Evolutionary conservation across 495 filamentous ascomycete species (phyloP), one percentile per base, ranked within the genome.

Genomic region (Tuber umbilicatum): DNA sequence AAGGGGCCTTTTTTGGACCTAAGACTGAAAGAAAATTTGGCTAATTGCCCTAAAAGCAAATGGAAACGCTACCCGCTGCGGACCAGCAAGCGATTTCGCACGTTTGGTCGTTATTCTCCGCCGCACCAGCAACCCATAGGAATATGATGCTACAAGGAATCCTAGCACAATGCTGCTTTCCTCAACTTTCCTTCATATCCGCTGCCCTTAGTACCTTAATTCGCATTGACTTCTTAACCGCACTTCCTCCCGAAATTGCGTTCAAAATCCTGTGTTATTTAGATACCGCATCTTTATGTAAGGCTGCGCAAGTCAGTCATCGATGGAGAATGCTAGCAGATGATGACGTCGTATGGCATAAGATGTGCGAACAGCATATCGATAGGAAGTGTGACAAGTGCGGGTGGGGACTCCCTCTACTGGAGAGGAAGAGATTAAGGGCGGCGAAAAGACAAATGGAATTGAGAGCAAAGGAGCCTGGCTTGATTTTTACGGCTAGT

Each of bases 311-410:
- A 83, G 96, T 99, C 50, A 97, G 93, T 82, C 89, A 89, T 73
- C 87, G 89, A 73, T 99, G 95, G 95, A 88, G 91, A 73, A 87
- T 87, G 71, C 83, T 99, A 39, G 95, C 95, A 2, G 96, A 97
- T 82, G 94, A 97, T 81, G 94, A 99, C 84, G 91, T 97, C 38
- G 95, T 99, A 2, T 99, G 95, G 95, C 94, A 97, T 78, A 91
- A 90, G 73, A 98, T 99, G 94, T 99, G 95, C 81, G 94, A 97
- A 85, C 95, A 99, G 81, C 95, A 99, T 80, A 98, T 97, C 72
- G 93, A 95, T 79, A 87, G 94, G 70, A 98, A 97, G 83, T 99
- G 95, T 84, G 94, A 90, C 70, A 97, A 97, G 82, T 99, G 95
- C 81, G 94, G 96, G 23, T 97, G 93, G 94, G 95, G 95, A 5